phyloP scores from a whole-genome alignment of 352 stramenopile species.

The Phytophthora litchii region DNA sequence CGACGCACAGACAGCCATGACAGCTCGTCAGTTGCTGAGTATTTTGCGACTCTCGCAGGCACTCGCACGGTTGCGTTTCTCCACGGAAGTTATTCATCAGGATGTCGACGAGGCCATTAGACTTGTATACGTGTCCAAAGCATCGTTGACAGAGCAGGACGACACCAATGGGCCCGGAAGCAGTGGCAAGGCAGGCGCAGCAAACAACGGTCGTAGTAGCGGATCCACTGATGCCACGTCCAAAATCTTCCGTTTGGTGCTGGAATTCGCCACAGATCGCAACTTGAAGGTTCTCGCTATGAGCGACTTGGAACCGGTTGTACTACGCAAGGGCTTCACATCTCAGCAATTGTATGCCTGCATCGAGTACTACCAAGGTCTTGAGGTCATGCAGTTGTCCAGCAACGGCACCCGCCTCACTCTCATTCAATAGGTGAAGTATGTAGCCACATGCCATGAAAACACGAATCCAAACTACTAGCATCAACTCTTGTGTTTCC shows the following conservation, averaged over 20 bases:
- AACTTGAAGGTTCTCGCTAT: slow-evolving; percentile 76
- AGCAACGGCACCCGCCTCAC: slow-evolving; percentile 77
- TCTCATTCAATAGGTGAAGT: slow-evolving; percentile 49
- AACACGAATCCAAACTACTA: not conserved
- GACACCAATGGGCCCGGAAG: slow-evolving; percentile 46
- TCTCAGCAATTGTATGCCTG: slow-evolving; percentile 94
- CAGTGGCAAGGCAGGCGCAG: slow-evolving; percentile 25
- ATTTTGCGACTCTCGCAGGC: slow-evolving; percentile 98
- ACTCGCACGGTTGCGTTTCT: slow-evolving; percentile 97
- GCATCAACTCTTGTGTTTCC: too few species aligned
- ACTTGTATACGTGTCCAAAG: slow-evolving; percentile 97
- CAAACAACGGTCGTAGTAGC: slow-evolving; percentile 27
- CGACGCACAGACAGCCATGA: slow-evolving; percentile 98
- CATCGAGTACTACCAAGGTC: slow-evolving; percentile 94
- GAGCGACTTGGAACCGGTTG: slow-evolving; percentile 93
- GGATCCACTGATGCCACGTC: slow-evolving; percentile 91
- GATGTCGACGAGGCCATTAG: slow-evolving; percentile 98
- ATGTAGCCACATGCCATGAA: not conserved
- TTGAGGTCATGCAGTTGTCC: slow-evolving; percentile 88
- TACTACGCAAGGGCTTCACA: slow-evolving; percentile 97
- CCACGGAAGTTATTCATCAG: slow-evolving; percentile 93
- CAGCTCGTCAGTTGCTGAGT: slow-evolving; percentile 97
- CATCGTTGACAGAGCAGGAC: slow-evolving; percentile 92
- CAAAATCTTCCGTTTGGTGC: slow-evolving; percentile 95
- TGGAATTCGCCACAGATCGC: slow-evolving; percentile 91